Evolutionary conservation across 331 rosid species (phyloP), one percentile per base, ranked within the genome.

Genomic region (Prunus yedoensis): DNA sequence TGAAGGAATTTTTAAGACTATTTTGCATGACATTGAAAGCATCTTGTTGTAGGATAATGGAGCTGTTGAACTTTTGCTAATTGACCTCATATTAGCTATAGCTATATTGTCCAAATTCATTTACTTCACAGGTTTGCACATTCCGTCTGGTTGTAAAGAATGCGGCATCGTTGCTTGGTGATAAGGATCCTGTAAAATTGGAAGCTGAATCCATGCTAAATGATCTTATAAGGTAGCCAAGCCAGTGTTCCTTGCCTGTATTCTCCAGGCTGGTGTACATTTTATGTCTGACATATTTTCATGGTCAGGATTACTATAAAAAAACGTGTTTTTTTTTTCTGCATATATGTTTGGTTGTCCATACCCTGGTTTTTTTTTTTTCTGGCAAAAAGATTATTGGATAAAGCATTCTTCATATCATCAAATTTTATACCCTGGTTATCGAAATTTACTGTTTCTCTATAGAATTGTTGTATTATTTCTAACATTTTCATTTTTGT

Each of bases 101-200:
- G 27, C 5, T 38, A 46, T 27, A 16, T 58, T 8, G 14, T 66
- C 11, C 30, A 35, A 56, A 56, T 45, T 64, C 32, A 61, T 77
- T 45, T 74, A 38, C 73, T 79, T 66, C 14, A 46, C 83, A 92
- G 97, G 97, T 94, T 74, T 94, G 99, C 85, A 94, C 99, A 18
- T 94, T 94, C 79, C 84, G 93, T 30, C 76, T 94, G 89, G 68
- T 94, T 70, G 93, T 90, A 79, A 92, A 90, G 80, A 92, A 94
- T 79, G 97, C 99, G 0, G 81, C 97, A 59, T 89, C 97, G 1
- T 87, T 94, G 85, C 97, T 92, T 54, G 96, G 83, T 68, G 81
- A 79, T 51, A 90, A 90, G 74, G 97, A 92, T 87, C 96, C 99
- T 62, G 89, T 88, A 59, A 94, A 94, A 88, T 80, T 94, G 86